Conservation (phyloP, 106 monocot genomes). For the Iris macrosiphon region DNA sequence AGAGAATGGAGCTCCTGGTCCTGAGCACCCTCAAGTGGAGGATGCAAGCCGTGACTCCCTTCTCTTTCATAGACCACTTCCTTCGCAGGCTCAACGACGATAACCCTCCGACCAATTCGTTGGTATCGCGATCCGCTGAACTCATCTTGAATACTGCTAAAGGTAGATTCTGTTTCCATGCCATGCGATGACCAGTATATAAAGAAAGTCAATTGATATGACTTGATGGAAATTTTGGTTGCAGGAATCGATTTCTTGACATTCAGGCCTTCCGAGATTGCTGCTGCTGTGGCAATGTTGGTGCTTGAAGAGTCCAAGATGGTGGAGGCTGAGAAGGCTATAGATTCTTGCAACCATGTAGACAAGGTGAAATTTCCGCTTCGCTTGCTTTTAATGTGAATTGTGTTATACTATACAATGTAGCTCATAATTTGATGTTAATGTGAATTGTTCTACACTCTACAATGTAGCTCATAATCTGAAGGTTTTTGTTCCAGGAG, state of each 20-base stretch:
- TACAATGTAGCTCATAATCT: neutral
- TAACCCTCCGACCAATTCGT: conserved; percentile 9
- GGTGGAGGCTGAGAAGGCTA: conserved; percentile 18
- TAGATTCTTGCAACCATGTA: conserved; percentile 27
- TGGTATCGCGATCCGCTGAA: conserved; percentile 24
- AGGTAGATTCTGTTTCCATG: conserved; percentile 36
- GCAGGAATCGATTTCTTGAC: conserved; percentile 55
- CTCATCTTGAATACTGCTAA: conserved; percentile 40
- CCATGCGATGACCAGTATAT: neutral
- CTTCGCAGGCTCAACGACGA: conserved; percentile 40
- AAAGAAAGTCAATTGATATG: neutral
- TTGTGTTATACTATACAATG: neutral
- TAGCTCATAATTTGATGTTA: too few relatives aligned
- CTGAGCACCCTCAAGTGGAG: conserved; percentile 68
- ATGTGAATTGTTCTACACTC: neutral
- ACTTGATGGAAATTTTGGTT: neutral
- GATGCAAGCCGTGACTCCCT: conserved; percentile 74
- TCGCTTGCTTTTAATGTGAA: neutral
- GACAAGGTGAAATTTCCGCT: conserved; percentile 21
- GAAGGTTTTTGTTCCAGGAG: conserved; percentile 30
- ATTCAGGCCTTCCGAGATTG: conserved; percentile 74
- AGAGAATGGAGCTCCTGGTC: conserved; percentile 81
- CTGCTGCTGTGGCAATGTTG: conserved; percentile 52
- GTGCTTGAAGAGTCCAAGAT: conserved; percentile 18
- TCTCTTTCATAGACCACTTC: conserved; percentile 68